Evolutionary conservation across 495 filamentous ascomycete genomes (phyloP).

Genomic region (Cetradonia linearis): DNA sequence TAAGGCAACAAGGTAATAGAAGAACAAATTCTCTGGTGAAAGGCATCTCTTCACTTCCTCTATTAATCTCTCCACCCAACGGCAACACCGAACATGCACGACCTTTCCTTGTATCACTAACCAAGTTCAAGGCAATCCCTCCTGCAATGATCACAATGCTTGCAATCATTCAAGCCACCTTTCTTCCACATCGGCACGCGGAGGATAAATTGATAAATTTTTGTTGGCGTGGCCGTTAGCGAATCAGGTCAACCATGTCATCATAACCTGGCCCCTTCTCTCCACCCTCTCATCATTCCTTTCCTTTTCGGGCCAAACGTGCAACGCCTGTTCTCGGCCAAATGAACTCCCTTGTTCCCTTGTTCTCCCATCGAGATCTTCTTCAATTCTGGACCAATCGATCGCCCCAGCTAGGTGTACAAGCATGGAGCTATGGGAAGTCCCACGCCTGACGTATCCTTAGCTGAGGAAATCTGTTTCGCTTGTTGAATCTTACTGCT

Average conservation of each 20-base stretch:
- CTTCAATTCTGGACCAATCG: neutral
- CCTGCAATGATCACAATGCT: neutral
- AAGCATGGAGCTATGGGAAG: neutral
- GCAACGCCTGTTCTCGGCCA: slow-evolving; percentile 4
- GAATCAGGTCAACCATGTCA: slow-evolving; percentile 5
- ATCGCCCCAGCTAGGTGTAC: neutral
- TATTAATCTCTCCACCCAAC: too few relatives aligned
- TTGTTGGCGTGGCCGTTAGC: slow-evolving; percentile 6
- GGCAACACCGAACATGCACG: neutral
- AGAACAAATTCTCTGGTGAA: too few relatives aligned
- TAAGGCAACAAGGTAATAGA: too few relatives aligned
- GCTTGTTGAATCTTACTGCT: neutral
- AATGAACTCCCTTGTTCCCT: neutral
- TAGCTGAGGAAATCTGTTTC: neutral
- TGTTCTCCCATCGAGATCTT: slow-evolving; percentile 3
- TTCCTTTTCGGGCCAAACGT: neutral
- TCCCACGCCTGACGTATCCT: neutral
- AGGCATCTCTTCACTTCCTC: too few relatives aligned
- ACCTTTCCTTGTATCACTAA: neutral
- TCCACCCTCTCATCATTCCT: neutral
- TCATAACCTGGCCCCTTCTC: neutral
- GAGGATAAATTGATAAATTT: too few relatives aligned
- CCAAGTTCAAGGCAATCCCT: neutral
- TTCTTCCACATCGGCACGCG: neutral
- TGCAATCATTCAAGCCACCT: neutral